Percentiles rank a stretch among this genome's conserved stretches.
Conservation (phyloP, 345 rosid species). For the Eucalyptus regnans region DNA sequence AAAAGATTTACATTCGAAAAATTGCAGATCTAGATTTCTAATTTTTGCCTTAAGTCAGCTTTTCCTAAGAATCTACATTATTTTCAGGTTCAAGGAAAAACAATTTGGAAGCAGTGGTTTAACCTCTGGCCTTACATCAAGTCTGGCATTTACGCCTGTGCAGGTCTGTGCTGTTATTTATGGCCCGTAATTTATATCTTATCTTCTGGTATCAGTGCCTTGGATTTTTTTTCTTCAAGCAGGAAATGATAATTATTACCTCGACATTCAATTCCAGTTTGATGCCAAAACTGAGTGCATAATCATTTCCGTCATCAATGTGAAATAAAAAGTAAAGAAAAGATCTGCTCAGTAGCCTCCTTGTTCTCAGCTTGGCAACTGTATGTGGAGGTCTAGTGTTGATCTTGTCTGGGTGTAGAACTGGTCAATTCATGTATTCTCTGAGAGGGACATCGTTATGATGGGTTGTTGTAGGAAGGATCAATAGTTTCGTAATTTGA, state of each 20-base stretch:
- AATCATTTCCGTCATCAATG: neutral
- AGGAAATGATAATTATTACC: neutral
- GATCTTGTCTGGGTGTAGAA: neutral
- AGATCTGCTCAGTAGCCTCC: neutral
- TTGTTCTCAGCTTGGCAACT: neutral
- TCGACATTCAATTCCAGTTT: neutral
- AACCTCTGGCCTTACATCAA: conserved; percentile 85
- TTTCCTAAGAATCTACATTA: neutral
- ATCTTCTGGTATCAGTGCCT: neutral
- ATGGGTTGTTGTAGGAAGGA: neutral
- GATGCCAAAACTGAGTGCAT: neutral
- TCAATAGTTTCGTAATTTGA: neutral
- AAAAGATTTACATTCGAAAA: neutral
- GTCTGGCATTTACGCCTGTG: conserved; percentile 92
- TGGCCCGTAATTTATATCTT: neutral
- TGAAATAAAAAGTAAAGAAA: neutral
- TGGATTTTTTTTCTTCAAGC: neutral
- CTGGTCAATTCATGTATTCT: neutral
- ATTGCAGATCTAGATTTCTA: neutral
- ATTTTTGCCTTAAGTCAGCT: neutral
- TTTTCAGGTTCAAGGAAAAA: conserved; percentile 79
- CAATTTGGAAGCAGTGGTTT: conserved; percentile 69
- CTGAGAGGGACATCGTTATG: neutral
- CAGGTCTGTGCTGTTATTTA: conserved; percentile 34
- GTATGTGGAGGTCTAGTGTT: neutral